Evolutionary conservation across 257 asterid genomes (phyloP), one percentile per base, ranked within the genome.

Genomic region (Oldenlandia corymbosa): DNA sequence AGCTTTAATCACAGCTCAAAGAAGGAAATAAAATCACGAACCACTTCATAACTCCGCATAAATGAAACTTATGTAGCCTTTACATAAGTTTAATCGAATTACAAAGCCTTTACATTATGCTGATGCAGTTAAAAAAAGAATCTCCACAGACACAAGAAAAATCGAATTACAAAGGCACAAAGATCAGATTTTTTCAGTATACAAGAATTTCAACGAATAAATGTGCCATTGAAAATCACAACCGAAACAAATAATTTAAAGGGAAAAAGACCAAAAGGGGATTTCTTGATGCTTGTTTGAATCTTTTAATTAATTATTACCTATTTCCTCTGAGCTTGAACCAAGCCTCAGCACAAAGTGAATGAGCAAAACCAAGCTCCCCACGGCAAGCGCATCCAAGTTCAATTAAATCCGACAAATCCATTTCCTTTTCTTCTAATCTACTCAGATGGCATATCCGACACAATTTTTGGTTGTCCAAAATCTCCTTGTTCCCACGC

Each of bases 321-420:
- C 95, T 83, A 58, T 87, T 82, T 21, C 95, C 95, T 61, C 67
- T 82, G 17, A 83, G 77, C 65, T 75, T 82, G 71, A 88, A 91
- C 95, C 95, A 88, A 9, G 91, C 82, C 71, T 88, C 89, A 5
- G 95, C 90, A 72, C 98, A 88, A 42, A 62, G 73, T 43, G 71
- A 52, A 75, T 88, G 98, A 13, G 87, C 95, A 71, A 78, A 79
- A 24, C 88, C 89, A 58, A 89, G 88, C 74, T 92, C 97, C 36
- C 97, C 98, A 73, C 84, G 87, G 75, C 98, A 89, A 7, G 85
- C 95, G 74, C 98, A 92, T 24, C 97, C 97, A 68, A 92, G 83
- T 81, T 83, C 91, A 63, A 82, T 78, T 78, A 92, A 71, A 68
- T 80, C 94, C n/a, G 31, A 45, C 26, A 56, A 58, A 54, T 47